phyloP scores from a whole-genome alignment of 163 green algal genomes.

The Chlamydomonas reinhardtii region DNA sequence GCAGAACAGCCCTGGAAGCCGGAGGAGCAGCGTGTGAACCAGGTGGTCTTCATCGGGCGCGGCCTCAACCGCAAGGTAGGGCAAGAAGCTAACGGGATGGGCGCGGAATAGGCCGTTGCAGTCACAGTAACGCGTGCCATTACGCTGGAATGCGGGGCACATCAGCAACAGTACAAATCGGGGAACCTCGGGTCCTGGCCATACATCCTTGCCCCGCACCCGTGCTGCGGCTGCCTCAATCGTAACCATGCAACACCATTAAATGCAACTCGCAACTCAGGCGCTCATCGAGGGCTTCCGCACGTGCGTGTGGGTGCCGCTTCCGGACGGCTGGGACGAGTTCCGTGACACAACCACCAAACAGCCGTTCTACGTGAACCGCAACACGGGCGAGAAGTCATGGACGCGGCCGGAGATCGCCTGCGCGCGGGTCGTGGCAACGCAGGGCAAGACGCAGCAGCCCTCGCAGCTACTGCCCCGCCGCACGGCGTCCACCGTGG shows the following conservation, averaged over 20 bases:
- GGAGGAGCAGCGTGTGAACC: conserved; percentile 83
- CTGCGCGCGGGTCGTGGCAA: conserved; percentile 45
- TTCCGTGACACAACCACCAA: conserved; percentile 65
- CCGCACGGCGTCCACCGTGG: too few species aligned
- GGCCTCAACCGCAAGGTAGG: conserved; percentile 75
- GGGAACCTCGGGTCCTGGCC: too few species aligned
- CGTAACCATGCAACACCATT: too few species aligned
- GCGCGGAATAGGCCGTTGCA: neutral
- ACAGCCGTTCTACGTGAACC: conserved; percentile 79
- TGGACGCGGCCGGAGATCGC: conserved; percentile 70
- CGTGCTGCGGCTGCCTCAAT: too few species aligned
- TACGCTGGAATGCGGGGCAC: too few species aligned
- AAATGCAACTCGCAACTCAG: conserved; percentile 15
- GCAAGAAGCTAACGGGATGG: neutral
- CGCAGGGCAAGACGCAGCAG: conserved; percentile 39
- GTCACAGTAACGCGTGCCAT: too few species aligned
- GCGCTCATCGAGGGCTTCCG: conserved; percentile 72
- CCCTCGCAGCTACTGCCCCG: conserved; percentile 30
- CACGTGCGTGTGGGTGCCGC: conserved; percentile 80
- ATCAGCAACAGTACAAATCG: too few species aligned
- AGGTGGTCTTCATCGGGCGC: conserved; percentile 94
- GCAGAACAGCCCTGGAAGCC: conserved; percentile 75
- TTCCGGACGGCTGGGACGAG: conserved; percentile 84
- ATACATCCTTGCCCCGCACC: too few species aligned
- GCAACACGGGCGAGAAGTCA: conserved; percentile 67